Evolutionary conservation across 768 basidiomycete genomes (phyloP), one percentile per base, ranked within the genome.

Genomic region (Boletus pseudopeckii): DNA sequence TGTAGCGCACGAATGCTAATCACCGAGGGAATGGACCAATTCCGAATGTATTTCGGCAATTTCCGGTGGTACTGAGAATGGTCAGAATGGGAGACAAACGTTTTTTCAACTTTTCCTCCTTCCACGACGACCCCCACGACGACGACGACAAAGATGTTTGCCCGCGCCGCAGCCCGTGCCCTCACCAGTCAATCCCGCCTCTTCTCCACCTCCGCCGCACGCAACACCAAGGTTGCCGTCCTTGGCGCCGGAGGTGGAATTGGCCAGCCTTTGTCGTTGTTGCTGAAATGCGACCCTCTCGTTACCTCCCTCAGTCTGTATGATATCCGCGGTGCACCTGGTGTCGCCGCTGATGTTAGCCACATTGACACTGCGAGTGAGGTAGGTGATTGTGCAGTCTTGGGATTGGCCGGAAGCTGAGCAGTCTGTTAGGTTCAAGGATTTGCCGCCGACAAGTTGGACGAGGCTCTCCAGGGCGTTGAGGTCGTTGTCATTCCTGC

Each of bases 181-280:
- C 67, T 88, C 63, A 68, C 80, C 50, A 65, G 75, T 50, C 79
- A 79, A 36, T 70, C 83, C 56, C 84, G 88, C 66, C 74, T 80
- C 50, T 92, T 93, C 78, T 91, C 89, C 44, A 85, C 90, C 26
- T 85, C 86, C 22, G 76, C 82, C 24, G 68, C 84, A 42, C 81
- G 85, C 65, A 80, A 80, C 59, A 86, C 85, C 61, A 95, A 94
- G 78, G 96, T 97, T 71, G 90, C 90, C 47, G 95, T 99, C 56
- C 90, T 97, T 71, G 96, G 96, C 65, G 97, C 97, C 57, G 96
- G 92, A 65, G 96, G 96, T 80, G 96, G 96, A 74, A 98, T 98
- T 72, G 96, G 96, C 71, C 96, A 98, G 74, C 95, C 96, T 68
- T 78, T 98, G 65, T 96, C 93, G 45, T 77, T 98, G 58, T 52